These are phyloP conservation scores for Aspergillus quadricinctus DNA, from an alignment of 2,329 filamentous ascomycete genomes.

Conservation along the genomic window DNA sequence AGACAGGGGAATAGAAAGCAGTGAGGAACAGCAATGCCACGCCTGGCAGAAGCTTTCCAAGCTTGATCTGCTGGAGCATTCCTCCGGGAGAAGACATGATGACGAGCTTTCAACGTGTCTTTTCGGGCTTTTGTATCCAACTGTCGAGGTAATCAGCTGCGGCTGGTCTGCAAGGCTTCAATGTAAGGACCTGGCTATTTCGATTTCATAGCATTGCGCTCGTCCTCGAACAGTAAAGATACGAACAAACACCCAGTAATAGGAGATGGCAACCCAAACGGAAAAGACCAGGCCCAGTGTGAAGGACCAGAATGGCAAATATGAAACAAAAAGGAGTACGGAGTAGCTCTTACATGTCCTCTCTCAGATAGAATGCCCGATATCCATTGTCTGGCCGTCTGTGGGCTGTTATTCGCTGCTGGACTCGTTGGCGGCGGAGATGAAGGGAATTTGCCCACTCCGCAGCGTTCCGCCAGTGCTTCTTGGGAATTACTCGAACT, in stretches of 20 bases:
- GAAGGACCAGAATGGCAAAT: background rate
- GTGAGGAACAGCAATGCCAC: constrained; percentile 35
- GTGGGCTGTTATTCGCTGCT: background rate
- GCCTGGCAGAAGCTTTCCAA: constrained; percentile 22
- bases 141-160: background rate
- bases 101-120: constrained; percentile 10
- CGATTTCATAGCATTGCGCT: background rate
- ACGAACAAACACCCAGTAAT: background rate
- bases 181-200: background rate
- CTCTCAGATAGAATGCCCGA: constrained; percentile 10
- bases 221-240: background rate
- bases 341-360: constrained; percentile 12
- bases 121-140: background rate
- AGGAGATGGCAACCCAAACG: background rate
- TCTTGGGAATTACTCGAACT: background rate
- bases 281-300: background rate
- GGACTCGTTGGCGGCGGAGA: background rate
- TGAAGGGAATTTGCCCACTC: background rate
- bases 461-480: background rate
- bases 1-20: constrained; percentile 39
- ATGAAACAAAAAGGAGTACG: constrained; percentile 11
- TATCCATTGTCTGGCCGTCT: constrained; percentile 11
- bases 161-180: constrained; percentile 3
- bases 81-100: constrained; percentile 25
- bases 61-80: constrained; percentile 22